Conservation (phyloP, 495 filamentous ascomycete genomes). For the Penicillium robsamsonii region DNA sequence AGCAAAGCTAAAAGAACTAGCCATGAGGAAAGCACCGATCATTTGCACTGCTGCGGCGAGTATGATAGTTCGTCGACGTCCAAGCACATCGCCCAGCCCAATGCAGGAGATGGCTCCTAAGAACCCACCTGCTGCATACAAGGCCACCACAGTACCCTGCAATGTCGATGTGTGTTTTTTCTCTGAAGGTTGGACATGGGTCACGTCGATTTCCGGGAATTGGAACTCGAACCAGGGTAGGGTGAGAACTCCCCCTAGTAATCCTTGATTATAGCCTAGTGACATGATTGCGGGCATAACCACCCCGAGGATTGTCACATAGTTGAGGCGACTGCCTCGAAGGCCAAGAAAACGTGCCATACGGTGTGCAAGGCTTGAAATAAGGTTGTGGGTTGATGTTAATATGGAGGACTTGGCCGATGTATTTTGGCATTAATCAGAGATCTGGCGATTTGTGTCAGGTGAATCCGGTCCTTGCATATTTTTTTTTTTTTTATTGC, state of each 20-base stretch:
- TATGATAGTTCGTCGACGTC: slow-evolving; percentile 24
- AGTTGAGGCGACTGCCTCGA: slow-evolving; percentile 24
- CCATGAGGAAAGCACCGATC: slow-evolving; percentile 38
- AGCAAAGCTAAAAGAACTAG: slow-evolving; percentile 28
- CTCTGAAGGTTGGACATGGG: slow-evolving; percentile 21
- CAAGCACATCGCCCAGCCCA: slow-evolving; percentile 22
- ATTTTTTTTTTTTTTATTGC: background rate
- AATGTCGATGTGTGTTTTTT: slow-evolving; percentile 19
- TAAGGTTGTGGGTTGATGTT: background rate
- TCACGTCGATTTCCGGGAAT: slow-evolving; percentile 44
- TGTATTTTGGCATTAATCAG: background rate
- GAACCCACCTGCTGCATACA: slow-evolving; percentile 25
- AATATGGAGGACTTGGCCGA: background rate
- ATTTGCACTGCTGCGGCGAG: slow-evolving; percentile 18
- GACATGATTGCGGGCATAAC: slow-evolving; percentile 38
- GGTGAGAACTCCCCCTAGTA: slow-evolving; percentile 32
- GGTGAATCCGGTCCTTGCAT: background rate
- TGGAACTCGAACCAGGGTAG: slow-evolving; percentile 32
- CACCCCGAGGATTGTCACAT: slow-evolving; percentile 19
- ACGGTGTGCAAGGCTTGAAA: background rate
- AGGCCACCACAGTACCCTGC: slow-evolving; percentile 24
- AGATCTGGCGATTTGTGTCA: background rate
- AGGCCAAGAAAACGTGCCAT: slow-evolving; percentile 22
- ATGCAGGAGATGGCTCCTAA: slow-evolving; percentile 24
- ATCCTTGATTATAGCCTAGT: slow-evolving; percentile 46